Conservation (phyloP, 2,329 filamentous ascomycete genomes). For the Trichoderma simmonsii region DNA sequence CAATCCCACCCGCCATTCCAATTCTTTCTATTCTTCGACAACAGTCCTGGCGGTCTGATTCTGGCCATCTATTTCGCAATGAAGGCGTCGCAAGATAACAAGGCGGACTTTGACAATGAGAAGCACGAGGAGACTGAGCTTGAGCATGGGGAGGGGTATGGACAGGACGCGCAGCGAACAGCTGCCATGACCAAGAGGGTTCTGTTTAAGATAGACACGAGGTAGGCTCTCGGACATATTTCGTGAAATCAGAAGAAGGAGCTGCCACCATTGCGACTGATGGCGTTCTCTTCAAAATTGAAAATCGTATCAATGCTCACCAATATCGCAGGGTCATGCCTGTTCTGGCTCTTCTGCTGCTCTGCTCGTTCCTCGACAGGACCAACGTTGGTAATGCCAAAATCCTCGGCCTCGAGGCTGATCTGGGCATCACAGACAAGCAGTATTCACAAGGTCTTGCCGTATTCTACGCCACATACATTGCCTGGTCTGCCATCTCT, state of each 20-base stretch:
- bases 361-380: constrained; percentile 63
- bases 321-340: constrained; percentile 52
- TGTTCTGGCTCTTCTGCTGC: constrained; percentile 60
- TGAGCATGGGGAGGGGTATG: constrained; percentile 22
- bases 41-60: not conserved
- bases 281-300: not conserved
- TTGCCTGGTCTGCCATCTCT: constrained; percentile 45
- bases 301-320: not conserved
- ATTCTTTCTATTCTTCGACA: not conserved
- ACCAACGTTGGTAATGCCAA: constrained; percentile 73
- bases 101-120: constrained; percentile 24
- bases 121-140: constrained; percentile 22
- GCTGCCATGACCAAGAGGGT: constrained; percentile 25
- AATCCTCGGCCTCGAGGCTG: constrained; percentile 58
- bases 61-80: not conserved
- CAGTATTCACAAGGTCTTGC: constrained; percentile 64
- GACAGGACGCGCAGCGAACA: constrained; percentile 12
- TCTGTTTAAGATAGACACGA: constrained; percentile 31
- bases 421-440: constrained; percentile 55
- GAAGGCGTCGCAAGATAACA: constrained; percentile 19
- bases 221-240: constrained; percentile 13
- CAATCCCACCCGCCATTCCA: not conserved
- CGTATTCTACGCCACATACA: constrained; percentile 64
- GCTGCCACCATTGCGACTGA: not conserved
- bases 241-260: not conserved